Conservation (phyloP, 2,329 filamentous ascomycete species). For the Allantophomopsis lycopodina region DNA sequence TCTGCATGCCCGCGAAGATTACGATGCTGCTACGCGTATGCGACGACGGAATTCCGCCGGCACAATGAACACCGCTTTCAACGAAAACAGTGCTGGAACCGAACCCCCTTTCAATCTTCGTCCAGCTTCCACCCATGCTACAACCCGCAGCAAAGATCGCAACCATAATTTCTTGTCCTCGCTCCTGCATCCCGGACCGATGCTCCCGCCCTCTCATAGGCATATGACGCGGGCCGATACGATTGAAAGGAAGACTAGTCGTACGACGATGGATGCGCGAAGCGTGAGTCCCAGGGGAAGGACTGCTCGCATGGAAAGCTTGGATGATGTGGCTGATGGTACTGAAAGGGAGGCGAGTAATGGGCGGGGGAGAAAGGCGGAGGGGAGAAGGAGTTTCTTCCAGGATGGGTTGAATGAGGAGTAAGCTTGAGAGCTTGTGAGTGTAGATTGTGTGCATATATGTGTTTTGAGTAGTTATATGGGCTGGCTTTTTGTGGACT, state of each 20-base stretch:
- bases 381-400: slow-evolving; percentile 10
- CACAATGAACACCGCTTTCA: background rate
- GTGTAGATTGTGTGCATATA: background rate
- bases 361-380: background rate
- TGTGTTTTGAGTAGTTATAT: background rate
- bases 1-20: slow-evolving; percentile 44
- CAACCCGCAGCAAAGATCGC: slow-evolving; percentile 3
- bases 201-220: slow-evolving; percentile 9
- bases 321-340: background rate
- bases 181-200: slow-evolving; percentile 17
- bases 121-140: slow-evolving; percentile 2
- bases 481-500: background rate
- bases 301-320: background rate
- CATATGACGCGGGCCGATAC: background rate
- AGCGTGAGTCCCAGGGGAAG: background rate
- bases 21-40: slow-evolving; percentile 18
- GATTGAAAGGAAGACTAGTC: slow-evolving; percentile 2
- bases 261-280: background rate
- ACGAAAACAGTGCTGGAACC: background rate
- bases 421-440: background rate
- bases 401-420: slow-evolving; percentile 9
- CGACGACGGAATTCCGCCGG: slow-evolving; percentile 3
- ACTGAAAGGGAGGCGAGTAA: background rate
- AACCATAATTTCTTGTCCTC: slow-evolving; percentile 12
- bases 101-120: background rate